Percentiles rank a stretch among this genome's conserved stretches.
phyloP scores from a whole-genome alignment of 2,329 filamentous ascomycete species.

The Berkeleyomyces rouxiae region DNA sequence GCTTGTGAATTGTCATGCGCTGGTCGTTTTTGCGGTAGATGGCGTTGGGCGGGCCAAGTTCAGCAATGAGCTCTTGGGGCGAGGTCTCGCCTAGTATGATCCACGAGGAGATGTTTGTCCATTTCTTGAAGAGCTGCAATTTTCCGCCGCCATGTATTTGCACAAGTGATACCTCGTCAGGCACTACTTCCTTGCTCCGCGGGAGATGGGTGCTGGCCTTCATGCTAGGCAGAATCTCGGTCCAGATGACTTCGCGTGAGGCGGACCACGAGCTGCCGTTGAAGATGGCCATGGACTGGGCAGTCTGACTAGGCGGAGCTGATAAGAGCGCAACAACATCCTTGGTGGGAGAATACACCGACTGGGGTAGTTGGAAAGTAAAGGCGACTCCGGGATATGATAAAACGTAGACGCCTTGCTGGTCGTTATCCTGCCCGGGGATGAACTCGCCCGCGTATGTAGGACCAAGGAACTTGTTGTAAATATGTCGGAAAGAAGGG shows the following conservation, averaged over 20 bases:
- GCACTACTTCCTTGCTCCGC: conserved; percentile 61
- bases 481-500: conserved; percentile 75
- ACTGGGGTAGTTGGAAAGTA: conserved; percentile 62
- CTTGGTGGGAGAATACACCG: conserved; percentile 55
- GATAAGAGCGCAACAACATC: conserved; percentile 81
- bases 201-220: conserved; percentile 52
- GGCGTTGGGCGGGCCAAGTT: conserved; percentile 82
- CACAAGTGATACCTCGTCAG: conserved; percentile 75
- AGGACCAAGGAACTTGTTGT: conserved; percentile 81
- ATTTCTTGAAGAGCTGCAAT: conserved; percentile 60
- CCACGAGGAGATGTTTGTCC: conserved; percentile 47
- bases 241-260: conserved; percentile 60
- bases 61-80: conserved; percentile 77
- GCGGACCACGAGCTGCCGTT: conserved; percentile 82
- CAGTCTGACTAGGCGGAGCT: conserved; percentile 57
- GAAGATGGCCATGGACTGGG: conserved; percentile 80
- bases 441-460: conserved; percentile 91
- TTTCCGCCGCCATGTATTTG: conserved; percentile 62
- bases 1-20: conserved; percentile 70
- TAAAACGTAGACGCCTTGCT: conserved; percentile 64
- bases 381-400: conserved; percentile 93
- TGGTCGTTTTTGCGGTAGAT: conserved; percentile 87
- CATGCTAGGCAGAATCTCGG: conserved; percentile 53
- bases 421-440: conserved; percentile 24
- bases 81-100: conserved; percentile 74